Conservation (phyloP, 1,139 yeast genomes). For the Saccharomycopsis crataegensis region DNA sequence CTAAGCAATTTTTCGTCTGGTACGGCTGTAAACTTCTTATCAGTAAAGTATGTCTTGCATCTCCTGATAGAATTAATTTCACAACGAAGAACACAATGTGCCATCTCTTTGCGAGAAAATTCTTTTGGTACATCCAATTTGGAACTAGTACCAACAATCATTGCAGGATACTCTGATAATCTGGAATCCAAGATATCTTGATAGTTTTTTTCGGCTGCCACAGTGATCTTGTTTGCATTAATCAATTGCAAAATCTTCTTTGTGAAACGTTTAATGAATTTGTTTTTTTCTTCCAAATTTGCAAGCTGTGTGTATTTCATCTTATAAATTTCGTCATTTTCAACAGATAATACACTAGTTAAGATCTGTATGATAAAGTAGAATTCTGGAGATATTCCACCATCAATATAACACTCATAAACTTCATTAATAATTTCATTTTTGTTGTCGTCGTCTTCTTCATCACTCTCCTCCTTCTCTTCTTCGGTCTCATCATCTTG, state of each 20-base stretch:
- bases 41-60: constrained; percentile 33
- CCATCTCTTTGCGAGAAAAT: constrained; percentile 34
- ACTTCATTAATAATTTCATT: constrained; percentile 49
- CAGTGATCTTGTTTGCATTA: constrained; percentile 37
- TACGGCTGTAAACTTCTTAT: constrained; percentile 33
- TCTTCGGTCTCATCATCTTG: constrained; percentile 35
- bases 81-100: constrained; percentile 43
- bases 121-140: constrained; percentile 4
- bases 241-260: constrained; percentile 41
- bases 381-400: constrained; percentile 52
- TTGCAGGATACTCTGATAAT: constrained; percentile 37
- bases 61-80: constrained; percentile 45
- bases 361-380: constrained; percentile 46
- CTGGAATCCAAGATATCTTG: constrained; percentile 31
- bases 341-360: constrained; percentile 35
- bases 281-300: constrained; percentile 19
- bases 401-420: constrained; percentile 53
- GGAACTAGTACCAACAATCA: neutral
- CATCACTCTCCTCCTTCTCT: constrained; percentile 28
- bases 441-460: constrained; percentile 33
- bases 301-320: neutral
- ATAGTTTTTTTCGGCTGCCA: constrained; percentile 30
- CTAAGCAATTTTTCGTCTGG: constrained; percentile 52
- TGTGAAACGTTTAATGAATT: constrained; percentile 37
- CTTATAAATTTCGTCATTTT: constrained; percentile 25